Conservation (phyloP, 2,329 filamentous ascomycete species). For the Aureobasidium sp. region DNA sequence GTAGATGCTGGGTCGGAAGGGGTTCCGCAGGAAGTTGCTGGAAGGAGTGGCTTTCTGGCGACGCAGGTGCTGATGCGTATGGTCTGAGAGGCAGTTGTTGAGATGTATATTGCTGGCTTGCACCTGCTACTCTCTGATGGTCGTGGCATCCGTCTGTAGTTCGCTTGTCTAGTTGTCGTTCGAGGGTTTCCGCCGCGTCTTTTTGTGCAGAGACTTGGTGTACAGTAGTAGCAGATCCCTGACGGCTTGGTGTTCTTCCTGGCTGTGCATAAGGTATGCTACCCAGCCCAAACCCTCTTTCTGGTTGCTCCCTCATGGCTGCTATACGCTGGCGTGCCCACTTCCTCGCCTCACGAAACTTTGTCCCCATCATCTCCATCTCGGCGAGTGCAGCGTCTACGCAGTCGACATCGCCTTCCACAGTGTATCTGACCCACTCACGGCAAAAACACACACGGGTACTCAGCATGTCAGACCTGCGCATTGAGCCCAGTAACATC, state of each 20-base stretch:
- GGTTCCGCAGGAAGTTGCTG: too few relatives aligned
- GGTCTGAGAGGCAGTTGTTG: too few relatives aligned
- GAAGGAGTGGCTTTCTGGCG: too few relatives aligned
- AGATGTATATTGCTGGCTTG: too few relatives aligned
- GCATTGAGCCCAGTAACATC: conserved; percentile 17
- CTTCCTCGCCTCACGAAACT: background rate
- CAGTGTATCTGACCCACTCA: conserved; percentile 13
- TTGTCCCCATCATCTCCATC: background rate
- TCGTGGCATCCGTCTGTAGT: too few relatives aligned
- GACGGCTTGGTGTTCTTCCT: background rate
- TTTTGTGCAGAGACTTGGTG: background rate
- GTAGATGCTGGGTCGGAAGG: background rate
- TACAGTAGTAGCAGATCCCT: background rate
- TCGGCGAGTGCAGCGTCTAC: background rate
- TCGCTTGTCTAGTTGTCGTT: background rate
- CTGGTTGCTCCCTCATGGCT: background rate
- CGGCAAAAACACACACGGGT: conserved; percentile 19
- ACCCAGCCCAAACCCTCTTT: background rate
- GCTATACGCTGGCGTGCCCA: background rate
- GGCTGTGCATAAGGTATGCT: background rate
- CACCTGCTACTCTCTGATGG: too few relatives aligned
- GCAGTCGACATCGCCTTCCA: conserved; percentile 11
- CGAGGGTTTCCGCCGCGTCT: background rate
- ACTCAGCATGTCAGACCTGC: conserved; percentile 14
- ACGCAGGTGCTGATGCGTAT: too few relatives aligned